These are phyloP conservation scores for Cucurbita ficifolia DNA, from an alignment of 306 rosid species.

Conservation along the genomic window DNA sequence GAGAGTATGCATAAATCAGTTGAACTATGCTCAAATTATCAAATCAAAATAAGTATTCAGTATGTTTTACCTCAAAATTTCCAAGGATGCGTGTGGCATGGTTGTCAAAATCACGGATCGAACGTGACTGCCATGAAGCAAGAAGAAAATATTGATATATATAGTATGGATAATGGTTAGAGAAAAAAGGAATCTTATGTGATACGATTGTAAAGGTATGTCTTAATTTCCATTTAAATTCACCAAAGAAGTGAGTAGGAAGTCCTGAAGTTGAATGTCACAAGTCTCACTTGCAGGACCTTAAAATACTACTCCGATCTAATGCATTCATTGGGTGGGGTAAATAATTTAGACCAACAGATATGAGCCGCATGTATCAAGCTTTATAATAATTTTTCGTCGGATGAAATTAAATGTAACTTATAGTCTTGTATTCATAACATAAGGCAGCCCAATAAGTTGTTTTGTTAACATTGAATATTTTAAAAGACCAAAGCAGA, in stretches of 20 bases:
- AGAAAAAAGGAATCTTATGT: neutral
- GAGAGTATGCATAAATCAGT: too few species aligned
- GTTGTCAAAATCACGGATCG: constrained; percentile 80
- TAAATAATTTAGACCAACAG: neutral
- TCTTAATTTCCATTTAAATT: neutral
- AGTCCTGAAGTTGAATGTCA: neutral
- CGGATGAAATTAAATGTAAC: neutral
- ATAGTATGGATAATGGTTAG: neutral
- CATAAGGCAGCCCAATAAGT: neutral
- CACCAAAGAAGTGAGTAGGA: neutral
- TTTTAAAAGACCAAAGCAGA: neutral
- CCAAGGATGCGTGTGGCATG: constrained; percentile 81
- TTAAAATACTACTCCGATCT: neutral
- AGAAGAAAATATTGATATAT: constrained; percentile 3
- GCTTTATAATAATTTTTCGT: neutral
- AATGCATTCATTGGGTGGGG: neutral
- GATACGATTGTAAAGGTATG: neutral
- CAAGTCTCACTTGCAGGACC: neutral
- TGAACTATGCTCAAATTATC: neutral
- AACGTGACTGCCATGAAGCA: constrained; percentile 48
- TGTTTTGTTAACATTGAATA: neutral
- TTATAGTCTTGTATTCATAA: neutral
- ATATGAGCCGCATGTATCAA: neutral
- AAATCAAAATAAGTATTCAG: neutral
- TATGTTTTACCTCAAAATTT: constrained; percentile 58